These are phyloP conservation scores for Clathrus columnatus DNA, from an alignment of 768 basidiomycete genomes.

Conservation along the genomic window DNA sequence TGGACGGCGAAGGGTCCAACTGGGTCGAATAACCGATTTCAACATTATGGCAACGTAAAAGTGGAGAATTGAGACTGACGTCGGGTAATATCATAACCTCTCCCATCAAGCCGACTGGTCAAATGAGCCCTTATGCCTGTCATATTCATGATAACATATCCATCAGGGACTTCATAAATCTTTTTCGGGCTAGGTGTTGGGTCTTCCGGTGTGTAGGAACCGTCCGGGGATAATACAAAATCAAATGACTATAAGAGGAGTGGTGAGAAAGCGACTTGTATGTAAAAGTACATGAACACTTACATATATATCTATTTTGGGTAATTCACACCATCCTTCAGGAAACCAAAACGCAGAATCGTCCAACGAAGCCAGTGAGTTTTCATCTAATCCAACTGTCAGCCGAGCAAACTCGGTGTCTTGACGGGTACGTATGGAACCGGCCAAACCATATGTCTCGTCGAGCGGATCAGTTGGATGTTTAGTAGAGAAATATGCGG, in stretches of 20 bases:
- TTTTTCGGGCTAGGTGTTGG: conserved; percentile 59
- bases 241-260: conserved; percentile 56
- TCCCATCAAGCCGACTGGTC: conserved; percentile 70
- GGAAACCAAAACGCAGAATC: conserved; percentile 43
- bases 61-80: conserved; percentile 35
- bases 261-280: conserved; percentile 1
- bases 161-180: conserved; percentile 50
- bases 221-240: conserved; percentile 64
- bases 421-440: conserved; percentile 59
- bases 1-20: conserved; percentile 78
- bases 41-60: conserved; percentile 10
- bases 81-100: conserved; percentile 79
- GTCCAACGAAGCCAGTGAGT: conserved; percentile 33
- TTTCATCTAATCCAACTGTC: conserved; percentile 49
- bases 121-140: conserved; percentile 73
- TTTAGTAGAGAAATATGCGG: conserved; percentile 43
- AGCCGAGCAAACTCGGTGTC: conserved; percentile 79
- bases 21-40: conserved; percentile 21
- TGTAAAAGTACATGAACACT: conserved; percentile 21
- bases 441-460: conserved; percentile 39
- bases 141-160: conserved; percentile 68
- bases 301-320: conserved; percentile 61
- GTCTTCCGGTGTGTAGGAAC: conserved; percentile 53
- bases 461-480: conserved; percentile 22
- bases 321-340: conserved; percentile 68